Evolutionary conservation across 179 eudicot species (phyloP).

Genomic region (Gypsophila paniculata): DNA sequence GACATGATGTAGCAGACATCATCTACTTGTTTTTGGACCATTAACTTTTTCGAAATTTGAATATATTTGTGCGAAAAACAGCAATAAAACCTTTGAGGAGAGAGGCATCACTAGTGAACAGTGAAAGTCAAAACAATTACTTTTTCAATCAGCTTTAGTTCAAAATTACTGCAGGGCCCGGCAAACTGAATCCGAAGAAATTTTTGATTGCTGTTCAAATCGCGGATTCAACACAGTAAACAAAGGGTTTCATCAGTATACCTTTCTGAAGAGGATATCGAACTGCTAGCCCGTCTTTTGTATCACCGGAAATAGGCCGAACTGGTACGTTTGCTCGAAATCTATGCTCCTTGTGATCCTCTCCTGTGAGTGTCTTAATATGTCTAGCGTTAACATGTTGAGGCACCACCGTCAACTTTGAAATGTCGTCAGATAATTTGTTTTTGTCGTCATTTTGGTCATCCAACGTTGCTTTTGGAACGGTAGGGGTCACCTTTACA

Average conservation of each 20-base stretch:
- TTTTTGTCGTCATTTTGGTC: slow-evolving; percentile 30
- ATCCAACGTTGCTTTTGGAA: slow-evolving; percentile 24
- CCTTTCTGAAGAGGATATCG: slow-evolving; percentile 37
- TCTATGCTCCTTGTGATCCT: slow-evolving; percentile 28
- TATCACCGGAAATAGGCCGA: slow-evolving; percentile 23
- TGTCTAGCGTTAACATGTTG: slow-evolving; percentile 29
- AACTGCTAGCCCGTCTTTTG: slow-evolving; percentile 23
- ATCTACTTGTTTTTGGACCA: not conserved
- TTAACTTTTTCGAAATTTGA: not conserved
- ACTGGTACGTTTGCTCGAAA: slow-evolving; percentile 20
- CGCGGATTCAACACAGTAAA: not conserved
- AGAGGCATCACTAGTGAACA: not conserved
- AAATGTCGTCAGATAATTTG: slow-evolving; percentile 37
- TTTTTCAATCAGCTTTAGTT: not conserved
- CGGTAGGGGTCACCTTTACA: slow-evolving; percentile 41
- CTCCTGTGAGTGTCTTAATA: slow-evolving; percentile 23
- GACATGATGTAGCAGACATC: not conserved
- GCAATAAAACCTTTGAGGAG: not conserved
- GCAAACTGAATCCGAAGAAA: not conserved
- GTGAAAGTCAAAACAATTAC: not conserved
- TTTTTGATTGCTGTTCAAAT: not conserved
- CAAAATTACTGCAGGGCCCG: not conserved
- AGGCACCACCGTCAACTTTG: slow-evolving; percentile 35
- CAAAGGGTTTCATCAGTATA: slow-evolving; percentile 12
- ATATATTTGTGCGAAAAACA: not conserved